Base-by-base conservation (phyloP, 208 protist genomes). In the Wallacemonas sp. region DNA sequence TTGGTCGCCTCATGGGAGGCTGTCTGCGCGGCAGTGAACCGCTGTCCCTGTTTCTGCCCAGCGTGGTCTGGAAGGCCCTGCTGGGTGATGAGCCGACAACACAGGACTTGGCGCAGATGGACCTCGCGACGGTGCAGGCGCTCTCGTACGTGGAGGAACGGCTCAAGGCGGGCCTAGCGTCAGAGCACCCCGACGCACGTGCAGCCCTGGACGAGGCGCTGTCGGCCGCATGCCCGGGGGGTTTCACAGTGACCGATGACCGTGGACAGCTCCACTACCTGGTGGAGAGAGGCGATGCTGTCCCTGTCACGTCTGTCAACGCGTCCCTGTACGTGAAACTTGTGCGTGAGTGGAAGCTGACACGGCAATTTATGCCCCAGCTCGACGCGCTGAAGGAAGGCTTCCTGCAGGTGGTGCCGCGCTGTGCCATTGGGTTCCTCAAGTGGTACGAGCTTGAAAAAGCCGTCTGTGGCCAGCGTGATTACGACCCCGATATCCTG, bases 1-100 rank as follows among this genome's bases (percentile, higher is more conserved):
- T 98, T 26, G 96, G 96, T 17, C 69, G 85, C 66, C 70, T 98
- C 38, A 96, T 99, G 85, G 97, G 89, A n/a, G 88, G 96, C 11
- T 97, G 93, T 64, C 70, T 99, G 54, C 91, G 96, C n/a, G 83
- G 86, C 8, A 75, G 84, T 1, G 85, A 98, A 63, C 86, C 94
- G 14, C 82, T 99, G 11, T 79, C 95, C 2, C 75, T 99, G 28
- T 96, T 95, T 67, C 75, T 98, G 27, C 84, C 96, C 24, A 88
- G 88, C 28, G 55, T 81, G 8, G 62, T 98, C 34, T 98, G 95
- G 95, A 97, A 97, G 79, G 54, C 49, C 26, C 69, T 98, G 2
- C 84, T 97, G 2, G 90, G 89, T n/a, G 83, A 75, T 6, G 42
- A 21, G 3, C 67, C 79, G 9, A 74, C 79, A 53, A 68, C 67